These are phyloP conservation scores for Kluyveromyces aestuarii DNA, from an alignment of 805 yeast genomes.

Conservation along the genomic window DNA sequence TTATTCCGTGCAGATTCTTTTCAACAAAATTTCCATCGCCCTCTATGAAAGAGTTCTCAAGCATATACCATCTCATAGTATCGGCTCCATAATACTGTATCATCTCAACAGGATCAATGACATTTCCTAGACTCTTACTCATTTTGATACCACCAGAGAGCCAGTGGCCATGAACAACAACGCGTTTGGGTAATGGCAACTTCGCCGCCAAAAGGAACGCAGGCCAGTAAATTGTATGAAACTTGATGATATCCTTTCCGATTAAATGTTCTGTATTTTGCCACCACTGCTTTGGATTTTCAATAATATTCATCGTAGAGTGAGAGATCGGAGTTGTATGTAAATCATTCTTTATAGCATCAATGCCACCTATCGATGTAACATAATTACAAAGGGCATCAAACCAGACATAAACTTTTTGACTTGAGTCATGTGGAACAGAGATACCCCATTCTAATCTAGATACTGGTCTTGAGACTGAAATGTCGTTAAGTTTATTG, in stretches of 20 bases:
- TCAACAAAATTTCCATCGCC: slow-evolving; percentile 76
- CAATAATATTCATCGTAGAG: neutral
- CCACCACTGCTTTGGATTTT: slow-evolving; percentile 16
- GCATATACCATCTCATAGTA: slow-evolving; percentile 62
- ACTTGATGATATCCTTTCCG: slow-evolving; percentile 85
- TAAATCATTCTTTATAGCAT: slow-evolving; percentile 13
- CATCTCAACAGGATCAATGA: slow-evolving; percentile 78
- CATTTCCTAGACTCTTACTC: slow-evolving; percentile 91
- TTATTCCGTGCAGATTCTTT: slow-evolving; percentile 37
- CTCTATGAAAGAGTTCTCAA: slow-evolving; percentile 65
- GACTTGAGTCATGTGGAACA: slow-evolving; percentile 73
- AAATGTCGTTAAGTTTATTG: slow-evolving; percentile 50
- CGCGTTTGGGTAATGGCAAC: slow-evolving; percentile 55
- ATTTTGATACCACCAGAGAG: slow-evolving; percentile 79
- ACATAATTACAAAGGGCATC: slow-evolving; percentile 86
- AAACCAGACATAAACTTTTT: slow-evolving; percentile 90
- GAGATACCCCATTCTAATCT: slow-evolving; percentile 84
- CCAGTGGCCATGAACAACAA: slow-evolving; percentile 95
- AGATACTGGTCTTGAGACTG: slow-evolving; percentile 76
- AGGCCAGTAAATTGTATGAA: slow-evolving; percentile 95
- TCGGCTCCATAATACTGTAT: slow-evolving; percentile 60
- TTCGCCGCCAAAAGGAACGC: slow-evolving; percentile 79
- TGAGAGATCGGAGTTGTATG: slow-evolving; percentile 14
- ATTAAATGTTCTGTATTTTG: slow-evolving; percentile 59
- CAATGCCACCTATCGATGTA: slow-evolving; percentile 60